Evolutionary conservation across 345 rosid species (phyloP), one percentile per base, ranked within the genome.

Genomic region (Salix dunnii): DNA sequence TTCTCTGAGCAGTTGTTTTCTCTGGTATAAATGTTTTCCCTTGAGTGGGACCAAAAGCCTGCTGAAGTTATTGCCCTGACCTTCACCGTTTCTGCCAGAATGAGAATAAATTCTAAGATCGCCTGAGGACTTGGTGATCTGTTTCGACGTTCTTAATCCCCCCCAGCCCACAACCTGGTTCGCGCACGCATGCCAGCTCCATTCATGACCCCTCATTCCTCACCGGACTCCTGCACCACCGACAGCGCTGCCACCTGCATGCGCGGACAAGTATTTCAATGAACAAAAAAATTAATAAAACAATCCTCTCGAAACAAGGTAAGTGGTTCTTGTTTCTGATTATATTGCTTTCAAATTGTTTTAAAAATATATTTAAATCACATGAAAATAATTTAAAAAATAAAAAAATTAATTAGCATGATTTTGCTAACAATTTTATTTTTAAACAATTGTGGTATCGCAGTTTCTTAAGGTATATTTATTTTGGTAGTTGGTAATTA

Each of bases 151-250:
- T 14, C 69, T 10, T 6, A 36, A 31, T 25, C 66, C 23, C 49
- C 7, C 73, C 21, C 12, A 5, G 18, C 55, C 42, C 8, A 14
- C 11, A 78, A 7, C n/a, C 38, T 17, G 66, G 35, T 10, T 21
- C 1, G 23, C 28, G 48, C 30, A 35, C 73, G 68, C 64, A n/a
- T 73, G 73, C 77, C 49, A 30, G 4, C 23, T 25, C 76, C 76
- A 38, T 38, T 21, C 76, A 55, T 38, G 67, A 67, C 14, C 81
- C 77, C 60, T 73, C 77, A 60, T 67, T 73, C 73, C 55, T 51
- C 7, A 7, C 23, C 81, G 72, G 81, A 67, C 73, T 28, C 68
- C 42, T 20, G 55, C 14, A 25, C 49, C 72, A 9, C 21, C 35
- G 6, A 1, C 74, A 60, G 36, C 62, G 63, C 16, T 76, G 79